Evolutionary conservation across 2,329 filamentous ascomycete genomes (phyloP).

Genomic region (Talaromyces funiculosus): DNA sequence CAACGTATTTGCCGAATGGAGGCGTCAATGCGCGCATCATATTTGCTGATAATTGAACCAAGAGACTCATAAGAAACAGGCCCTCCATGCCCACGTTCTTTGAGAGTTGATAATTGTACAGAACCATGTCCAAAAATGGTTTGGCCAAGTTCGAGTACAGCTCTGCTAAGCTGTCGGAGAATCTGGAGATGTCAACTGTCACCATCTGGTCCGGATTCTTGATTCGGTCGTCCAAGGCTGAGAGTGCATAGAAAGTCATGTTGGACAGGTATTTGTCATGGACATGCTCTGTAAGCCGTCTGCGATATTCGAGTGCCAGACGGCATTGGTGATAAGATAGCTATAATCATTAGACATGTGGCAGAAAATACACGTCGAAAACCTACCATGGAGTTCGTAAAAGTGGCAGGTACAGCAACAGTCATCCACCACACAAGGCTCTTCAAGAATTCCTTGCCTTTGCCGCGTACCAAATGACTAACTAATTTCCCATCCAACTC

Average conservation of each 20-base stretch:
- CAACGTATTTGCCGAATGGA: slow-evolving; percentile 95
- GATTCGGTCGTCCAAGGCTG: slow-evolving; percentile 91
- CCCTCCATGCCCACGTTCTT: slow-evolving; percentile 95
- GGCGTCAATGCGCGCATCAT: slow-evolving; percentile 92
- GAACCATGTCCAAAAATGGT: slow-evolving; percentile 87
- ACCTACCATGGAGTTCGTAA: slow-evolving; percentile 95
- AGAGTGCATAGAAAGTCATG: slow-evolving; percentile 95
- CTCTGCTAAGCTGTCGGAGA: slow-evolving; percentile 90
- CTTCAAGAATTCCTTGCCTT: slow-evolving; percentile 80
- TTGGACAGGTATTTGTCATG: slow-evolving; percentile 96
- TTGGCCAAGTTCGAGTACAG: slow-evolving; percentile 96
- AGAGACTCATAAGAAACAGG: slow-evolving; percentile 86
- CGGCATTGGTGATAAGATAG: slow-evolving; percentile 96
- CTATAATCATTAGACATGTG: slow-evolving; percentile 43
- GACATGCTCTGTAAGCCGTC: slow-evolving; percentile 86
- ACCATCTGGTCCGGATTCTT: slow-evolving; percentile 98
- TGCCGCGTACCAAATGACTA: slow-evolving; percentile 84
- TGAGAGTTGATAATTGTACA: slow-evolving; percentile 92
- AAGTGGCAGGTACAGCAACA: slow-evolving; percentile 90
- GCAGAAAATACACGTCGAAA: not conserved
- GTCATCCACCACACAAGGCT: slow-evolving; percentile 98
- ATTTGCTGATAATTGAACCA: slow-evolving; percentile 88
- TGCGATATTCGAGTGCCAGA: slow-evolving; percentile 85
- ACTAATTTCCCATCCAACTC: slow-evolving; percentile 93
- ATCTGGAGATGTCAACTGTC: slow-evolving; percentile 91